These are phyloP conservation scores for Phytophthora lateralis DNA, from an alignment of 352 stramenopile genomes.

Conservation along the genomic window DNA sequence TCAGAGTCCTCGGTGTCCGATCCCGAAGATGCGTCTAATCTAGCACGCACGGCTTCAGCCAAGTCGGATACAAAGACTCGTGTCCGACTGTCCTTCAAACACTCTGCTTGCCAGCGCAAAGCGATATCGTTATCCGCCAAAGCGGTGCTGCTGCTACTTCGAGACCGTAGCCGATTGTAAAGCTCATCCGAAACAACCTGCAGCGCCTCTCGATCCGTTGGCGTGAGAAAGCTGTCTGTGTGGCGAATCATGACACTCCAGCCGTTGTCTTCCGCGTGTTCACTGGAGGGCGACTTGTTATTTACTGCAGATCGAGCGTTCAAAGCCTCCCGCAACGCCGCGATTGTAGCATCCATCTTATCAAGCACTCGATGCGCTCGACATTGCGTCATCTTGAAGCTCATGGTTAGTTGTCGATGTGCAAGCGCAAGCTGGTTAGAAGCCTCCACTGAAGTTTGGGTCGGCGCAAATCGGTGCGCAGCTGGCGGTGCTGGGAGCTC, in stretches of 20 bases:
- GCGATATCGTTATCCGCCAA: conserved; percentile 28
- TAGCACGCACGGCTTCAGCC: conserved; percentile 50
- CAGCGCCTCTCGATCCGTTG: conserved; percentile 50
- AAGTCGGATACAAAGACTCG: conserved; percentile 57
- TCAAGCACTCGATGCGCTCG: conserved; percentile 57
- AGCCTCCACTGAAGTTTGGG: conserved; percentile 60
- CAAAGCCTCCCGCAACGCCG: conserved; percentile 47
- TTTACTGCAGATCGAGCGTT: conserved; percentile 3
- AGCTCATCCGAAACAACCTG: conserved; percentile 42
- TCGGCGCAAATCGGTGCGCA: conserved; percentile 67
- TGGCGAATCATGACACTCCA: conserved; percentile 35
- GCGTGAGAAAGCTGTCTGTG: conserved; percentile 48
- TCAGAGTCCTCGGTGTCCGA: conserved; percentile 55
- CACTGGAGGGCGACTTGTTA: background rate
- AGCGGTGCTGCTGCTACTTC: conserved; percentile 12
- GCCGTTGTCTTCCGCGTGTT: conserved; percentile 14
- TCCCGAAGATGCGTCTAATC: conserved; percentile 46
- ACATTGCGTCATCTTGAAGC: conserved; percentile 65
- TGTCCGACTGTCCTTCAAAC: conserved; percentile 54
- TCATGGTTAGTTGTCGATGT: conserved; percentile 74
- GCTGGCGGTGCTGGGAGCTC: conserved; percentile 54
- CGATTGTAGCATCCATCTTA: conserved; percentile 63
- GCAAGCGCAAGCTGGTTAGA: conserved; percentile 67
- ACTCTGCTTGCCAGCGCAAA: conserved; percentile 50
- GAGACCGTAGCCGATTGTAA: conserved; percentile 26